Evolutionary conservation across 331 rosid species (phyloP).

Genomic region (Pyracantha coccinea): DNA sequence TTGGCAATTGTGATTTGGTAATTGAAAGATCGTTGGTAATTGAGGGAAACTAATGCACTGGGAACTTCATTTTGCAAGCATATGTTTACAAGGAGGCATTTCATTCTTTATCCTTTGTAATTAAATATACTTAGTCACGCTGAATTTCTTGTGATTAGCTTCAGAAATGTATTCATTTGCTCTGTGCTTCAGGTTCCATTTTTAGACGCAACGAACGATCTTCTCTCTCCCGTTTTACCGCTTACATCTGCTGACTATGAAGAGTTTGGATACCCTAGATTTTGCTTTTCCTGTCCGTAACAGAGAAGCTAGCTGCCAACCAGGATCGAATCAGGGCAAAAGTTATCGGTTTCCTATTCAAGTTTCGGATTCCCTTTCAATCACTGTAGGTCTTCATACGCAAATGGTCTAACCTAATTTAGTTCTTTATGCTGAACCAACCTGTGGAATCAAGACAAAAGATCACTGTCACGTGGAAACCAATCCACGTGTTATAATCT

Average conservation of each 20-base stretch:
- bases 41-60: background rate
- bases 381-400: background rate
- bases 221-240: conserved; percentile 74
- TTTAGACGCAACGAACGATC: conserved; percentile 79
- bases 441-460: too few relatives aligned
- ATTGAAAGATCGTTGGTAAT: too few relatives aligned
- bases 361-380: background rate
- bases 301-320: conserved; percentile 8
- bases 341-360: background rate
- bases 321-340: background rate
- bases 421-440: too few relatives aligned
- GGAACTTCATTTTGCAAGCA: background rate
- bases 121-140: background rate
- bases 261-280: conserved; percentile 86
- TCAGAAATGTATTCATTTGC: background rate
- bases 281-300: background rate
- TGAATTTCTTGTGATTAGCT: background rate
- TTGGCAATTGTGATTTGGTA: background rate
- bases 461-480: background rate
- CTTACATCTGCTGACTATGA: conserved; percentile 62
- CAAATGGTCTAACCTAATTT: background rate
- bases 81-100: background rate
- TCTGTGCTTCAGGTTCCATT: conserved; percentile 67
- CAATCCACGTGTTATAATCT: too few relatives aligned
- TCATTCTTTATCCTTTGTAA: background rate